These are phyloP conservation scores for Graphilbum fragrans DNA, from an alignment of 2,329 filamentous ascomycete species.

Conservation along the genomic window DNA sequence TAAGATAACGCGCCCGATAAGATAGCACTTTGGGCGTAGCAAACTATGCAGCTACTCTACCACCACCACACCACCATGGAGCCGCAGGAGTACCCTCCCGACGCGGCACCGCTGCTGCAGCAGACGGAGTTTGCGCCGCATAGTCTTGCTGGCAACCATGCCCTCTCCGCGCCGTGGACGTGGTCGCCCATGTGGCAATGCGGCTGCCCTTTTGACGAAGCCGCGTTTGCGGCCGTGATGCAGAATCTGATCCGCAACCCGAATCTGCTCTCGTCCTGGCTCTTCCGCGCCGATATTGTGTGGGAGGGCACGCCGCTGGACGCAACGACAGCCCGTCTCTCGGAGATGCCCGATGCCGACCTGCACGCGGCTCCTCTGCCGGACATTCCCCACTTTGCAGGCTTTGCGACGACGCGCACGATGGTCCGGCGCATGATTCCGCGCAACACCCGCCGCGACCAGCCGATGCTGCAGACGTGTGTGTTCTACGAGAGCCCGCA, in stretches of 20 bases:
- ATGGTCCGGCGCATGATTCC: constrained; percentile 72
- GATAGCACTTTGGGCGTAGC: too few relatives aligned
- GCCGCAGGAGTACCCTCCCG: constrained; percentile 6
- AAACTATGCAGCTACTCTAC: too few relatives aligned
- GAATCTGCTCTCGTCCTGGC: constrained; percentile 65
- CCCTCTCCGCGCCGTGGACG: not conserved
- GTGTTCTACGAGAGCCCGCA: constrained; percentile 42
- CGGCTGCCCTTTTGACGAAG: constrained; percentile 48
- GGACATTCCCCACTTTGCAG: constrained; percentile 11
- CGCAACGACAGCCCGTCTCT: not conserved
- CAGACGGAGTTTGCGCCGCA: not conserved
- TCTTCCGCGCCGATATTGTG: constrained; percentile 68
- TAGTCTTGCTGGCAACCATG: not conserved
- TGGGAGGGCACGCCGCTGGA: constrained; percentile 28
- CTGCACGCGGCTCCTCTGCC: not conserved
- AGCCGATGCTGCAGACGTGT: constrained; percentile 70
- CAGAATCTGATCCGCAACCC: constrained; percentile 66
- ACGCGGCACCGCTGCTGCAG: constrained; percentile 6
- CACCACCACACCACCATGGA: not conserved
- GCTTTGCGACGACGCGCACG: constrained; percentile 30
- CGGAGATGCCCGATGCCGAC: not conserved
- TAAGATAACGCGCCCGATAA: too few relatives aligned
- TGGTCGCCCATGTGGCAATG: constrained; percentile 47
- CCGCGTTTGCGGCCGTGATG: constrained; percentile 56
- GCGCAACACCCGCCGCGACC: constrained; percentile 66